phyloP scores from a whole-genome alignment of 331 rosid genomes.

The Saraca asoca region DNA sequence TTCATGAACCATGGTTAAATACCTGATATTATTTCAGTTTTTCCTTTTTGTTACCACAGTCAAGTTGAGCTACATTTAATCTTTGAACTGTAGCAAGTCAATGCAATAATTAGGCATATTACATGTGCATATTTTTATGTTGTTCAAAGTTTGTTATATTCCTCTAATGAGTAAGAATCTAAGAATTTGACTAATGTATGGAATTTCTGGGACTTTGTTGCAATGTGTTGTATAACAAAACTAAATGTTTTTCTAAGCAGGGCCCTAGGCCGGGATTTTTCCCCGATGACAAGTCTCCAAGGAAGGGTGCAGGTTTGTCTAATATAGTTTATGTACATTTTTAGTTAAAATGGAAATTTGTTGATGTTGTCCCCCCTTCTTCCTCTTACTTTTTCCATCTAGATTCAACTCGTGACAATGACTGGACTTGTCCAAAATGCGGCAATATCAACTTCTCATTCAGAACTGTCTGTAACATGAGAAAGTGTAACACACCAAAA shows the following conservation, averaged over 20 bases:
- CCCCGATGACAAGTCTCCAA: slow-evolving; percentile 73
- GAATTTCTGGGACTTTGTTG: slow-evolving; percentile 23
- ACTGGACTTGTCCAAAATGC: slow-evolving; percentile 98
- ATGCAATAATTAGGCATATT: too few species aligned
- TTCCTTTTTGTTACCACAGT: too few species aligned
- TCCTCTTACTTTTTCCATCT: slow-evolving; percentile 7
- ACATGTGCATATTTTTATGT: too few species aligned
- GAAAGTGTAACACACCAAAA: slow-evolving; percentile 98
- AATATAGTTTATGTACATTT: slow-evolving; percentile 10
- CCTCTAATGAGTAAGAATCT: slow-evolving; percentile 6
- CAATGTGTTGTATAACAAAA: slow-evolving; percentile 14
- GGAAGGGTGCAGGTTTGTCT: slow-evolving; percentile 65
- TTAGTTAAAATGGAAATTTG: slow-evolving; percentile 17
- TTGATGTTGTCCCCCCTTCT: not conserved
- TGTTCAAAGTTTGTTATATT: not conserved
- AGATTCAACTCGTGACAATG: slow-evolving; percentile 95
- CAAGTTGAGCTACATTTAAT: too few species aligned
- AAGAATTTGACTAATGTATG: not conserved
- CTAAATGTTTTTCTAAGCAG: slow-evolving; percentile 45
- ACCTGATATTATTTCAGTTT: too few species aligned
- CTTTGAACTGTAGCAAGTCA: too few species aligned
- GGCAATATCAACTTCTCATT: slow-evolving; percentile 96
- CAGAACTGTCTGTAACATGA: slow-evolving; percentile 95
- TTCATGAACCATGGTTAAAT: too few species aligned
- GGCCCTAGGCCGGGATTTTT: slow-evolving; percentile 86